Percentiles rank a stretch among this genome's conserved stretches.
Evolutionary conservation across 2,329 filamentous ascomycete genomes (phyloP).

Genomic region (Exophiala aquamarina): DNA sequence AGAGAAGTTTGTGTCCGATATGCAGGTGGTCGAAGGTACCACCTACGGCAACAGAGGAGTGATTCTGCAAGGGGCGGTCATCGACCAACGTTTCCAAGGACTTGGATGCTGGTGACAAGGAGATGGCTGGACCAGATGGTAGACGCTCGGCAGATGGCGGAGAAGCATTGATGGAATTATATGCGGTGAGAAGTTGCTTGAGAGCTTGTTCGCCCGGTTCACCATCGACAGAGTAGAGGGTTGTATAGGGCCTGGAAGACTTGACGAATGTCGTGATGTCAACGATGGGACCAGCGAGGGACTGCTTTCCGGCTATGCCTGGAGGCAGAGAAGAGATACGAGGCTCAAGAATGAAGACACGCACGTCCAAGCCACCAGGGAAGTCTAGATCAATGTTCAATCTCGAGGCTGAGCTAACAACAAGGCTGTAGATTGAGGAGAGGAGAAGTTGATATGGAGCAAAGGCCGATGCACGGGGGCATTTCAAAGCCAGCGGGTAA

Average conservation of each 20-base stretch:
- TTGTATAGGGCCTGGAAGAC: constrained; percentile 29
- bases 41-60: constrained; percentile 73
- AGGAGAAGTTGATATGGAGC: constrained; percentile 62
- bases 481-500: constrained; percentile 10
- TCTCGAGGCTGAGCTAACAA: constrained; percentile 69
- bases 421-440: constrained; percentile 73
- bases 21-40: constrained; percentile 98
- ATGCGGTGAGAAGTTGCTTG: constrained; percentile 34
- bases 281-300: constrained; percentile 48
- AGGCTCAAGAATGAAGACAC: constrained; percentile 65
- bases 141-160: constrained; percentile 17
- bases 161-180: constrained; percentile 12
- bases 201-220: constrained; percentile 45
- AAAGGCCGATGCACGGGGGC: constrained; percentile 21
- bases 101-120: background rate
- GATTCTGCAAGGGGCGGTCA: constrained; percentile 32
- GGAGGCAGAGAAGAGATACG: constrained; percentile 6
- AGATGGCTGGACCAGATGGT: constrained; percentile 19
- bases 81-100: background rate
- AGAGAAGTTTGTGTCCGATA: constrained; percentile 89
- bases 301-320: constrained; percentile 10
- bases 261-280: constrained; percentile 48
- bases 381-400: constrained; percentile 63
- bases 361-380: constrained; percentile 71
- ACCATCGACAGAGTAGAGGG: constrained; percentile 30